Base-by-base conservation (phyloP, 768 basidiomycete genomes). In the Lactarius trivialis region DNA sequence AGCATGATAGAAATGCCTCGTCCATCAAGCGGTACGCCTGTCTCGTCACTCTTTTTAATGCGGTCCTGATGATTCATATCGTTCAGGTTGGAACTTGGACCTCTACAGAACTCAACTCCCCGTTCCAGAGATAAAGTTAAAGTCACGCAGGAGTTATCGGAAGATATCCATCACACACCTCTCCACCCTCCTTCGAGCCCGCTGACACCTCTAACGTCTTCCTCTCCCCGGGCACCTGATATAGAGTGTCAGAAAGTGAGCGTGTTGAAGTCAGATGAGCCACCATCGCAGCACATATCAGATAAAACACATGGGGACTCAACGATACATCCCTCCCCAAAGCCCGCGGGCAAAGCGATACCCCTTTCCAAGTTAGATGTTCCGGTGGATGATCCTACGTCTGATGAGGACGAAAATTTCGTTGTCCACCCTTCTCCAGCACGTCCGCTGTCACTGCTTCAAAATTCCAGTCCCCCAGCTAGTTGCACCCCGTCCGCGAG, bases 131-230 rank as follows among this genome's bases (percentile, higher is more conserved):
- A 37, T 7, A 48, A 39, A 14, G 52, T 33, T 7, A 48, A 39
- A 14, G 52, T 33, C 17, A 26, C n/a, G 14, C 58, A 41, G 37
- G 36, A 60, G 53, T n/a, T 48, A 17, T 43, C 58, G 12, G 49
- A 49, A 4, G 51, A 41, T 50, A 12, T 12, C 28, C 7, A 14
- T 19, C 15, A 26, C 21, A 26, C 58, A 30, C 48, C 21, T 17
- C 54, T 58, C 2, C 21, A 45, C 12, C 32, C 53, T n/a, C 37
- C 45, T 7, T n/a, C 17, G 34, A 63, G 62, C 58, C 62, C 58
- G 26, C 39, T 63, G 39, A 60, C 62, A 24, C 62, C 62, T 21
- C 32, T 63, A 3, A 39, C 57, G 19, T 28, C 62, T 11, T 55
- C 61, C 26, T 33, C 61, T 33, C 24, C 62, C 43, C 55, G 30